Evolutionary conservation across 139 green algal species (phyloP).

Genomic region (Tetratostichococcus sp.): DNA sequence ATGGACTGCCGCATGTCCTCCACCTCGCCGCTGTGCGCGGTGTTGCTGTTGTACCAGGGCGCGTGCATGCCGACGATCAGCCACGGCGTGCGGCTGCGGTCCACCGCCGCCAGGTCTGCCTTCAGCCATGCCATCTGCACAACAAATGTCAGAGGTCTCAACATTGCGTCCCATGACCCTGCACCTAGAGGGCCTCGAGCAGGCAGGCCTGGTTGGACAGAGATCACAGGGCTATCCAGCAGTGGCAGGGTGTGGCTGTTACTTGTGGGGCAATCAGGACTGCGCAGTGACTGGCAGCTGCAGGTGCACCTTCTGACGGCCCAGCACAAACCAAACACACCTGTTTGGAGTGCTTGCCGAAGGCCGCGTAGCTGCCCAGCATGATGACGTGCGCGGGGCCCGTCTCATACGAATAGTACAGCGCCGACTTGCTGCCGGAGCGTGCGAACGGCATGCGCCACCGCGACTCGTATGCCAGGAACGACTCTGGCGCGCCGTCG

Average conservation of each 20-base stretch:
- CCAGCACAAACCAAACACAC: too few species aligned
- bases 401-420: conserved; percentile 70
- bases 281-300: too few species aligned
- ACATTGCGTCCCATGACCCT: conserved; percentile 11
- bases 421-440: conserved; percentile 25
- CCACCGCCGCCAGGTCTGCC: conserved; percentile 57
- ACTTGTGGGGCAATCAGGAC: too few species aligned
- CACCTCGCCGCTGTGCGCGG: conserved; percentile 54
- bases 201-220: too few species aligned
- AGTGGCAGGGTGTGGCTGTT: too few species aligned
- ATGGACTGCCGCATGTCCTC: conserved; percentile 56
- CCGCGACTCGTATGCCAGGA: conserved; percentile 33
- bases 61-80: conserved; percentile 69
- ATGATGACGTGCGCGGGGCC: conserved; percentile 59
- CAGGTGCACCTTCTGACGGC: too few species aligned
- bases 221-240: too few species aligned
- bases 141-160: conserved; percentile 5
- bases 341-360: neutral
- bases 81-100: conserved; percentile 69
- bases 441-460: conserved; percentile 34
- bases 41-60: conserved; percentile 77
- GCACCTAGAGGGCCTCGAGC: too few species aligned
- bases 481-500: conserved; percentile 18
- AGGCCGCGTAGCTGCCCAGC: conserved; percentile 47
- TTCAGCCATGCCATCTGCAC: conserved; percentile 66